Percentiles rank a stretch among this genome's conserved stretches.
Conservation (phyloP, 2,329 filamentous ascomycete species). For the Amphichorda felina region DNA sequence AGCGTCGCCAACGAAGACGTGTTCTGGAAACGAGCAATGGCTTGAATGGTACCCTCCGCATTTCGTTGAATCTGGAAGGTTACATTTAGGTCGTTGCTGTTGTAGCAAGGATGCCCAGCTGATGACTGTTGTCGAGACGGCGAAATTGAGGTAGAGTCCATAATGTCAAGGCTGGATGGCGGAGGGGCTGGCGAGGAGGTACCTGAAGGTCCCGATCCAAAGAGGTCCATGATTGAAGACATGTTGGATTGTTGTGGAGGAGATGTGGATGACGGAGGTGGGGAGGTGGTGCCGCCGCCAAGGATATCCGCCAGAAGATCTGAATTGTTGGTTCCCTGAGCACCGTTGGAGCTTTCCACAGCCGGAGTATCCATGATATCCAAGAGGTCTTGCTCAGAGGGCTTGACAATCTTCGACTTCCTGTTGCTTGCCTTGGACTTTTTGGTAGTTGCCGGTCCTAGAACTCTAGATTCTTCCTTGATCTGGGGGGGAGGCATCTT, state of each 20-base stretch:
- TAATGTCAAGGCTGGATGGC: conserved; percentile 32
- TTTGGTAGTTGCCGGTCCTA: conserved; percentile 63
- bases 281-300: conserved; percentile 51
- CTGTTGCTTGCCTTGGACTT: conserved; percentile 60
- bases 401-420: conserved; percentile 66
- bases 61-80: conserved; percentile 78
- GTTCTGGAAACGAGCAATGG: conserved; percentile 77
- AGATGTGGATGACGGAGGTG: conserved; percentile 21
- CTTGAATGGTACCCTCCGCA: conserved; percentile 66
- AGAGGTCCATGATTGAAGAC: conserved; percentile 84
- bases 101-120: conserved; percentile 61
- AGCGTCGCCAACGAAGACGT: conserved; percentile 52
- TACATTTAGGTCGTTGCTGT: conserved; percentile 73
- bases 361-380: conserved; percentile 78
- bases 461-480: conserved; percentile 82
- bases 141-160: conserved; percentile 35
- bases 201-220: conserved; percentile 36
- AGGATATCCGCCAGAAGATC: conserved; percentile 89
- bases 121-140: conserved; percentile 27
- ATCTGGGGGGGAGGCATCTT: conserved; percentile 98
- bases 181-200: conserved; percentile 18
- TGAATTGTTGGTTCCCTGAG: conserved; percentile 62
- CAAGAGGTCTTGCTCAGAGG: conserved; percentile 82
- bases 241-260: conserved; percentile 45
- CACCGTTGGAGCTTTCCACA: conserved; percentile 33